Evolutionary conservation across 768 basidiomycete genomes (phyloP).

Genomic region (Lactifluus echinatus): DNA sequence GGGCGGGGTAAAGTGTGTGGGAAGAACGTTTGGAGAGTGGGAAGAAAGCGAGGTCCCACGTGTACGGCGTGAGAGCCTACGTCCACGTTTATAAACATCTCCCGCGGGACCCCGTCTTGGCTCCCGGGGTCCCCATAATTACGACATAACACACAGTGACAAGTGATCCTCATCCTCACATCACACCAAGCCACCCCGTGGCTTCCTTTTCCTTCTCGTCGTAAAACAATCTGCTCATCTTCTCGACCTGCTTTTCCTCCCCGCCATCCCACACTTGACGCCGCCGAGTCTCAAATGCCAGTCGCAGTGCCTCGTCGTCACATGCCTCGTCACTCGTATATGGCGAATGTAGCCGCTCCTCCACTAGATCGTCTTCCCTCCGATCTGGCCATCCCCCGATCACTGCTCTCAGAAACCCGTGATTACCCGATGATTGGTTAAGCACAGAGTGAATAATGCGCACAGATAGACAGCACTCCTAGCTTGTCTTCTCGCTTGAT

Average conservation of each 20-base stretch:
- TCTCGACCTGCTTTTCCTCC: conserved; percentile 8
- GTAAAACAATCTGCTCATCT: conserved; percentile 20
- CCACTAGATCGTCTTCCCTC: neutral
- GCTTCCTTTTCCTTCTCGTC: conserved; percentile 15
- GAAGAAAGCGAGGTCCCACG: conserved; percentile 34
- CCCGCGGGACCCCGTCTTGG: conserved; percentile 22
- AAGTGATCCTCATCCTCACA: neutral
- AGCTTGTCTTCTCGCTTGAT: conserved; percentile 41
- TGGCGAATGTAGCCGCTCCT: conserved; percentile 16
- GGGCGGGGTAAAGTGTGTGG: conserved; percentile 32
- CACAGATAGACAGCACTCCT: conserved; percentile 40
- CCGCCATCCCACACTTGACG: neutral
- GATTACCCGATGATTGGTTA: neutral
- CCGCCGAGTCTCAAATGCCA: conserved; percentile 13
- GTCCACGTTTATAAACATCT: conserved; percentile 26
- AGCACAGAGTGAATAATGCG: conserved; percentile 12
- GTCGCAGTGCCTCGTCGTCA: conserved; percentile 19
- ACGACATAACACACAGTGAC: conserved; percentile 4
- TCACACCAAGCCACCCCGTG: conserved; percentile 10
- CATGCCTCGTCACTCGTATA: conserved; percentile 17
- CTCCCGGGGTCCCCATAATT: conserved; percentile 24
- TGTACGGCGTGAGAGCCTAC: conserved; percentile 22
- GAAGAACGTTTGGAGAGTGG: conserved; percentile 39
- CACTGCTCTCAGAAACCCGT: conserved; percentile 14
- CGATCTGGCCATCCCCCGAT: conserved; percentile 7